These are phyloP conservation scores for Cucumis cinereus DNA, from an alignment of 306 rosid species.

Conservation along the genomic window DNA sequence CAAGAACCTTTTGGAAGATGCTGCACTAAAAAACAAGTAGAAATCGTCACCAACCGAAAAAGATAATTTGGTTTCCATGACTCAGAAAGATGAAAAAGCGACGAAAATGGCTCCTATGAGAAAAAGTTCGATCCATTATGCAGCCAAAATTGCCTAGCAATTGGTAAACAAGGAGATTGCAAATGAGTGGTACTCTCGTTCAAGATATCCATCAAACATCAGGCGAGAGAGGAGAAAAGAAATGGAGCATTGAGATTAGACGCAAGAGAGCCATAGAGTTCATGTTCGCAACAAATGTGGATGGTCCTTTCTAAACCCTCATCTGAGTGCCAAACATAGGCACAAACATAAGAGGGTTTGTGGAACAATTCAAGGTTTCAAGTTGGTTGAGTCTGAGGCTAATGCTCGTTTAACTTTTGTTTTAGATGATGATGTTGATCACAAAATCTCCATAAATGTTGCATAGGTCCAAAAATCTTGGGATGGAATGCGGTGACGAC, in stretches of 20 bases:
- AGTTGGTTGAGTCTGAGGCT: constrained; percentile 22
- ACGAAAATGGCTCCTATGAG: constrained; percentile 17
- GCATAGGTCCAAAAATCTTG: constrained; percentile 26
- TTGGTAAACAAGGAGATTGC: constrained; percentile 26
- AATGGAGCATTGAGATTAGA: no score
- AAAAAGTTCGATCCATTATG: constrained; percentile 38
- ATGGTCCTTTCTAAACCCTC: constrained; percentile 52
- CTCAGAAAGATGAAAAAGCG: constrained; percentile 21
- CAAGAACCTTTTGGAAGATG: constrained; percentile 74
- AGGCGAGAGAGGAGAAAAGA: constrained; percentile 65
- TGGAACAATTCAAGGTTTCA: constrained; percentile 65
- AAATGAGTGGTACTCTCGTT: constrained; percentile 80
- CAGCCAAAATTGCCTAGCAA: constrained; percentile 28
- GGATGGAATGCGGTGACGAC: constrained; percentile 21
- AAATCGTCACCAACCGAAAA: constrained; percentile 31
- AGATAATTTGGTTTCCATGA: constrained; percentile 20
- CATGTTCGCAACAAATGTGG: constrained; percentile 54
- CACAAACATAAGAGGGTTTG: constrained; percentile 79
- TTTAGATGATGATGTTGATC: constrained; percentile 54
- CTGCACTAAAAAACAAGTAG: constrained; percentile 33
- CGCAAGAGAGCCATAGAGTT: constrained; percentile 34
- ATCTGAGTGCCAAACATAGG: constrained; percentile 58
- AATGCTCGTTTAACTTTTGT: constrained; percentile 18
- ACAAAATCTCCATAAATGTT: constrained; percentile 18
- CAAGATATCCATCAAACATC: constrained; percentile 54